Evolutionary conservation across 371 early-diverging fungal species (phyloP).

Genomic region (Actinomortierella wolfii): DNA sequence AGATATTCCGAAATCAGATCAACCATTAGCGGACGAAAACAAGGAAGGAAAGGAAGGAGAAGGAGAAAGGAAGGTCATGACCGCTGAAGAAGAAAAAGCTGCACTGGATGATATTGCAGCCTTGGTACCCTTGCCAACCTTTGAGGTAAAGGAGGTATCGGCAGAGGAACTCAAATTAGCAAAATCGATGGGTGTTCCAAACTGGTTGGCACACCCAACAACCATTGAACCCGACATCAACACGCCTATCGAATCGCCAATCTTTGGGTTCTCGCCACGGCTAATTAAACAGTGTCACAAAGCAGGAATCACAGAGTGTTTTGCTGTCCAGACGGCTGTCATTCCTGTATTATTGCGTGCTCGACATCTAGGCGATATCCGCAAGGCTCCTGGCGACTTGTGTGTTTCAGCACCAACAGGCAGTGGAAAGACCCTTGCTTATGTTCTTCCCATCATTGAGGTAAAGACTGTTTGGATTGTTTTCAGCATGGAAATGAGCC

Average conservation of each 20-base stretch:
- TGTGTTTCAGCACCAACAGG: conserved; percentile 96
- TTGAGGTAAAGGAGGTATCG: conserved; percentile 37
- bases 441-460: conserved; percentile 94
- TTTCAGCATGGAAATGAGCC: not conserved
- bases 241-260: conserved; percentile 47
- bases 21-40: not conserved
- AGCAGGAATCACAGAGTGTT: conserved; percentile 71
- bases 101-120: conserved; percentile 39
- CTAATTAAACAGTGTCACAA: conserved; percentile 66
- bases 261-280: conserved; percentile 62
- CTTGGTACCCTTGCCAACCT: conserved; percentile 33
- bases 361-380: conserved; percentile 57
- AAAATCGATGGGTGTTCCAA: conserved; percentile 76
- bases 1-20: too few species aligned
- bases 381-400: conserved; percentile 71
- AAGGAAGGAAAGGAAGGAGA: conserved; percentile 1
- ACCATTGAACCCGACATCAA: conserved; percentile 65
- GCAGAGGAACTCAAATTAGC: conserved; percentile 30
- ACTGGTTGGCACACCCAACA: conserved; percentile 85
- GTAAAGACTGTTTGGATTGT: too few species aligned
- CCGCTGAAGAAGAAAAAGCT: conserved; percentile 25
- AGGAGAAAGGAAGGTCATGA: conserved; percentile 8
- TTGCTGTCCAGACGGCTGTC: conserved; percentile 92
- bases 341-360: conserved; percentile 77
- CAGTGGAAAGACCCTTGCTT: conserved; percentile 97